A percentile compares a stretch with the other conserved stretches of the same genome.
phyloP scores from a whole-genome alignment of 2,329 filamentous ascomycete species.

The Arthrinium phaeospermum region DNA sequence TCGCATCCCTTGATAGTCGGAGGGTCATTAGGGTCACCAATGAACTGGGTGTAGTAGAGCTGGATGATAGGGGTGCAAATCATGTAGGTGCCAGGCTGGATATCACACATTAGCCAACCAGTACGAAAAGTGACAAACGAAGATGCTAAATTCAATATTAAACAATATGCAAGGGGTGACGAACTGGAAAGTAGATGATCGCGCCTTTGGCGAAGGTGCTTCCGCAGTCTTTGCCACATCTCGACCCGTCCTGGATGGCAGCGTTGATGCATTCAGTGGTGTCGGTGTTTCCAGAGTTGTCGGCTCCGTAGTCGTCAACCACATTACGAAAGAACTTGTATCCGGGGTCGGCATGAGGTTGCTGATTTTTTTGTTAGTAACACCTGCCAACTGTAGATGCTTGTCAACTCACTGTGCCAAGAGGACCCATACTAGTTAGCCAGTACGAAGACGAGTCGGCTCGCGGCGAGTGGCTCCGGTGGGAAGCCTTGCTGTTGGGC shows the following conservation, averaged over 20 bases:
- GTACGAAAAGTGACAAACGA: neutral
- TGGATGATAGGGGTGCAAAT: slow-evolving; percentile 23
- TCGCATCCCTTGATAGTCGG: slow-evolving; percentile 65
- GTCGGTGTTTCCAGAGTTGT: slow-evolving; percentile 35
- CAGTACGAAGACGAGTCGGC: neutral
- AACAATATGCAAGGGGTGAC: neutral
- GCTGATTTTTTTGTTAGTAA: neutral
- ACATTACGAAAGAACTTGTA: slow-evolving; percentile 65
- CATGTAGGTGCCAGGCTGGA: slow-evolving; percentile 24
- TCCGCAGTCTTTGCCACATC: slow-evolving; percentile 25
- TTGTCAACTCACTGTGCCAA: neutral
- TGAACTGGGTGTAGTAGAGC: slow-evolving; percentile 49
- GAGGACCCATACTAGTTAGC: neutral
- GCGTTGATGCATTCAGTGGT: slow-evolving; percentile 26
- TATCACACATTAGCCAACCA: neutral
- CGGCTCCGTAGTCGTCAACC: slow-evolving; percentile 56
- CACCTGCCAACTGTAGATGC: neutral
- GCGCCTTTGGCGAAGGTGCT: slow-evolving; percentile 22
- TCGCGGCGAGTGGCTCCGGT: too few species aligned
- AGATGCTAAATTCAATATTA: neutral
- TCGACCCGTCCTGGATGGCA: slow-evolving; percentile 20
- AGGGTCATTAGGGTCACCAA: slow-evolving; percentile 49
- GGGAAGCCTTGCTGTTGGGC: neutral
- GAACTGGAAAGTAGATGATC: slow-evolving; percentile 29
- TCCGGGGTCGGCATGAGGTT: slow-evolving; percentile 20